Base-by-base conservation (phyloP, 2,329 filamentous ascomycete species). In the Aspergillus piperis region DNA sequence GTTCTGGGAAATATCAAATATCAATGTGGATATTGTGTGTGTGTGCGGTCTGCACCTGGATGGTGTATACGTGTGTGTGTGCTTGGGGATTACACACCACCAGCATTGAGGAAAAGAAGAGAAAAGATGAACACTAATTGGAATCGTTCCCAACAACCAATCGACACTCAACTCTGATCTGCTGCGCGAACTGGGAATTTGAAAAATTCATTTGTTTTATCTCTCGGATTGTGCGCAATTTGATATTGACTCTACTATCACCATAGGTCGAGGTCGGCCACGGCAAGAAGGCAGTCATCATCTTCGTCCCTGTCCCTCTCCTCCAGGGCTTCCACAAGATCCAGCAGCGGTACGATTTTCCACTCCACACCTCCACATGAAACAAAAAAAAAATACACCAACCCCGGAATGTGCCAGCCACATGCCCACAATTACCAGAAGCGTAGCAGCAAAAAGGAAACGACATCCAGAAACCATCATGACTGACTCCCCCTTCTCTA, bases 221-320 rank as follows among this genome's bases (percentile, higher is more conserved):
- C 6, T 13, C 21, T 44, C 41, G 41, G 21, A 44, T 23, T 44
- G 41, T 66, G 36, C 60, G 53, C 60, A 53, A 56, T 56, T n/a
- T 49, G 48, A 56, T 57, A 66, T 73, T 76, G 67, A 76, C 71
- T 59, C 71, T 59, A 50, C 57, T 57, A 54, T 8, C 81, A 78
- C 79, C 78, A 75, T 78, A 99, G 95, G 95, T 99, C 87, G 95
- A 99, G 88, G 94, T 98, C 85, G 95, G 95, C 87, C 93, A 98
- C 87, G 95, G 95, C 89, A 96, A 96, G 89, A 99, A 98, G 90
- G 95, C 95, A 80, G 95, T 99, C 86, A 94, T 96, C 88, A 96
- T 99, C 91, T 99, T 99, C 91, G 95, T 99, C 88, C 95, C 95
- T 81, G 95, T 99, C 82, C 95, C 95, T 84, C 92, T 96, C 83